A percentile compares a stretch with the other conserved stretches of the same genome.
phyloP scores from a whole-genome alignment of 1,139 yeast species.

The Geotrichum bryndzae region DNA sequence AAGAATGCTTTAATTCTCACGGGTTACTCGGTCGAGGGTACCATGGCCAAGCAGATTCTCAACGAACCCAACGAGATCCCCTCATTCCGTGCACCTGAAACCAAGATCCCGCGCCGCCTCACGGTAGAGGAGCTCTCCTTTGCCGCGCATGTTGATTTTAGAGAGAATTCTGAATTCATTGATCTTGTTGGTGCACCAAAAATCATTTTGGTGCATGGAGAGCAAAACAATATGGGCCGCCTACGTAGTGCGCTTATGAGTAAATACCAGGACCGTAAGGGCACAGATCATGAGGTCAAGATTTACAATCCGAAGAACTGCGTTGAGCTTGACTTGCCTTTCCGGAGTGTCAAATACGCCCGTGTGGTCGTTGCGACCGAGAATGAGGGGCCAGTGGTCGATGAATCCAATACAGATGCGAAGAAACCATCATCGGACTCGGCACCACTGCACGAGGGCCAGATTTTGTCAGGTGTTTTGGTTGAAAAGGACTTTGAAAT shows the following conservation, averaged over 20 bases:
- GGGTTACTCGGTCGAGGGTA: conserved; percentile 97
- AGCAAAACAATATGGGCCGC: conserved; percentile 95
- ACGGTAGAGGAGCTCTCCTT: conserved; percentile 92
- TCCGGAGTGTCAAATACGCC: conserved; percentile 80
- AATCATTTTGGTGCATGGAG: conserved; percentile 90
- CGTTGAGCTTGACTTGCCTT: conserved; percentile 66
- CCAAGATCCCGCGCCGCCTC: conserved; percentile 78
- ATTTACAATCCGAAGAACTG: conserved; percentile 92
- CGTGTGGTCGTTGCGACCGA: conserved; percentile 48
- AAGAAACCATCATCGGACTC: conserved; percentile 6
- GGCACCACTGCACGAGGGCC: conserved; percentile 32
- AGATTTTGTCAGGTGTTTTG: conserved; percentile 73
- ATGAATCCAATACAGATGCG: conserved; percentile 3
- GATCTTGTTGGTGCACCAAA: conserved; percentile 80
- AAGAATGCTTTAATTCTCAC: conserved; percentile 82
- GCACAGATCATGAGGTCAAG: conserved; percentile 85
- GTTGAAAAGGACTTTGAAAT: conserved; percentile 89
- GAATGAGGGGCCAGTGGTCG: conserved; percentile 24
- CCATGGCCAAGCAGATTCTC: conserved; percentile 86
- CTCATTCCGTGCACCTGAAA: conserved; percentile 70
- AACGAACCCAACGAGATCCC: conserved; percentile 88
- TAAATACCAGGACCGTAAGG: conserved; percentile 73
- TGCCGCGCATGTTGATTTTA: conserved; percentile 98
- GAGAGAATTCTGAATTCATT: conserved; percentile 85
- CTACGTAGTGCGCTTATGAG: conserved; percentile 86